Base-by-base conservation (phyloP, 2,329 filamentous ascomycete genomes). In the Claviceps africana region DNA sequence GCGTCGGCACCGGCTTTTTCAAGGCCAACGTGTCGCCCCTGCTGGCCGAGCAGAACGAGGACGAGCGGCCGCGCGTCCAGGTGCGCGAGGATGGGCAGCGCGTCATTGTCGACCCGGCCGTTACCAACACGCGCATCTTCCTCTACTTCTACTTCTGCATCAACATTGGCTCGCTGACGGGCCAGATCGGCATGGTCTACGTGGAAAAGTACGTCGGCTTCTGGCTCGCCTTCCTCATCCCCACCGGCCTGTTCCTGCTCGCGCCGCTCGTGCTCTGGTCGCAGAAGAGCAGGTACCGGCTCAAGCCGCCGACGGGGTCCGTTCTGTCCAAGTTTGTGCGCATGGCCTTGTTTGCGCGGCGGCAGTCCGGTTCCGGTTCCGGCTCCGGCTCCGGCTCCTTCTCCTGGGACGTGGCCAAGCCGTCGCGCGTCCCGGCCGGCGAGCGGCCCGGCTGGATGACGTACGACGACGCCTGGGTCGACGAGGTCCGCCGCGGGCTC, bases 401-500 rank as follows among this genome's bases (percentile, higher is more conserved):
- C 44, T 67, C 86, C 68, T 88, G 84, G 81, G 79, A 87, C 28
- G 62, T 71, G 4, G 79, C 81, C 54, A 86, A 86, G 69, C 85
- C 85, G 3, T 85, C 80, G 62, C 70, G 72, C 37, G 72, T 87
- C 6, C 69, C 75, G 10, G 69, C 74, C 39, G 65, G 65, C 1
- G 64, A 73, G 56, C 81, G 81, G 51, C 85, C 85, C 0, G 42
- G 52, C 0, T 90, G 85, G 85, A 89, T 90, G 83, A 85, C 82
- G 0, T 89, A 88, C 59, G 86, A 91, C 56, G 87, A 91, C 58
- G 79, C 79, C 50, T 91, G 86, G 85, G 86, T 91, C 35, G 85
- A 88, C 62, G 84, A 90, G 63, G 81, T 89, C 48, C 74, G 75
- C 50, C 82, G 85, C 67, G 85, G 84, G 55, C 71, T 86, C 53